Conservation (phyloP, 1,139 yeast species). For the Wickerhamomyces sp. region DNA sequence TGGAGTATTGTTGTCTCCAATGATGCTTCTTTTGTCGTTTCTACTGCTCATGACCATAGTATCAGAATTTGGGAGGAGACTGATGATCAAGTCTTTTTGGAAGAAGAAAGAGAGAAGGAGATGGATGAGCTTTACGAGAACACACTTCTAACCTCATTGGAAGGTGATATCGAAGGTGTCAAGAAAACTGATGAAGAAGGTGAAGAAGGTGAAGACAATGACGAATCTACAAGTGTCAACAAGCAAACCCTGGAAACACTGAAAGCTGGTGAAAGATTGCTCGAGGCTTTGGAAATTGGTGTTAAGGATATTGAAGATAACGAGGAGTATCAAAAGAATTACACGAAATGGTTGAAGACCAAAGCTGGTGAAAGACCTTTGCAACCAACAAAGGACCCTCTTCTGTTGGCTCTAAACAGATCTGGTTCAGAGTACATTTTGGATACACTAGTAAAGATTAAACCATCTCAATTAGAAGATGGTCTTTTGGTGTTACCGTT, state of each 20-base stretch:
- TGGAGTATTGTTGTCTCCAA: conserved; percentile 82
- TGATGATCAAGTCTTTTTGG: conserved; percentile 88
- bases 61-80: conserved; percentile 89
- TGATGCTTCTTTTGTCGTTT: conserved; percentile 67
- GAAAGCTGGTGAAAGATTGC: conserved; percentile 89
- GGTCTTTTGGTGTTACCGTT: conserved; percentile 88
- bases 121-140: conserved; percentile 87
- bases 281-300: conserved; percentile 90
- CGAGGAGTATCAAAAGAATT: conserved; percentile 39
- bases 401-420: conserved; percentile 64
- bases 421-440: conserved; percentile 77
- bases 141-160: conserved; percentile 65
- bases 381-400: conserved; percentile 62
- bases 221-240: conserved; percentile 61
- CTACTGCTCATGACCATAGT: conserved; percentile 94
- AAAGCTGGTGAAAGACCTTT: conserved; percentile 41
- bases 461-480: conserved; percentile 84
- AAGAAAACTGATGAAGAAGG: conserved; percentile 32
- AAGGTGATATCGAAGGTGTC: conserved; percentile 50
- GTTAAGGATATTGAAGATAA: conserved; percentile 60
- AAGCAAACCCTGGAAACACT: conserved; percentile 87
- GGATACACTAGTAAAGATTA: conserved; percentile 62
- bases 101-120: conserved; percentile 94
- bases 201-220: conserved; percentile 42
- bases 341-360: conserved; percentile 35